These are phyloP conservation scores for Pichia exigua DNA, from an alignment of 805 yeast species.

Conservation along the genomic window DNA sequence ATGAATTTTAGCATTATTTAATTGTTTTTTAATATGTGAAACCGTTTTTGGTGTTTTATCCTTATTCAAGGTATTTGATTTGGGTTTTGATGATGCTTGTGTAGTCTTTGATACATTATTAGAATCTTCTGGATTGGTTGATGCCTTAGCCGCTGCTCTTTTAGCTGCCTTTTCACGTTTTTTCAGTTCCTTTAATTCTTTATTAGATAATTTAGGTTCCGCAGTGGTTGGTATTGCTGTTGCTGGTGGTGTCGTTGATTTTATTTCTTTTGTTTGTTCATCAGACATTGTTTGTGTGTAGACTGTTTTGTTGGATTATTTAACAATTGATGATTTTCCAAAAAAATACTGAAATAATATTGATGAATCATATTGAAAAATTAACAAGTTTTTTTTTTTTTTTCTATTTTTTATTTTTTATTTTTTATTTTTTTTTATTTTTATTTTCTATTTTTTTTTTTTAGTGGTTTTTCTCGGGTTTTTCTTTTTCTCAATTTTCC, in stretches of 20 bases:
- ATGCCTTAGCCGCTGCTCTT: slow-evolving; percentile 66
- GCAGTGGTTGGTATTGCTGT: not conserved
- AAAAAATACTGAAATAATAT: too few species aligned
- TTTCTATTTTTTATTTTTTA: not conserved
- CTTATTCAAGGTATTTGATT: not conserved
- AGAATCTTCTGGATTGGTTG: slow-evolving; percentile 7
- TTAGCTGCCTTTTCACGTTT: slow-evolving; percentile 89
- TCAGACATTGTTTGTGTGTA: not conserved
- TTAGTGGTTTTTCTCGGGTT: not conserved
- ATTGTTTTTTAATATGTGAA: slow-evolving; percentile 45
- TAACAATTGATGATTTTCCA: too few species aligned
- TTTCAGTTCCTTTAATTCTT: slow-evolving; percentile 79
- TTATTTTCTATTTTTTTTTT: not conserved
- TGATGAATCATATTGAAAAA: not conserved
- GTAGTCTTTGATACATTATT: not conserved
- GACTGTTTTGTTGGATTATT: too few species aligned
- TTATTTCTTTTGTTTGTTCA: not conserved
- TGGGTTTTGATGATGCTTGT: slow-evolving; percentile 1
- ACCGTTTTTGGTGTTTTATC: slow-evolving; percentile 34
- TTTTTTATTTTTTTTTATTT: not conserved
- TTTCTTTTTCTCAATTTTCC: not conserved
- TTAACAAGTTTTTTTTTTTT: not conserved
- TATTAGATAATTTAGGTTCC: slow-evolving; percentile 42
- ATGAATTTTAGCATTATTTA: slow-evolving; percentile 42
- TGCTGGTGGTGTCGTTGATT: not conserved